These are phyloP conservation scores for Phtheirospermum japonicum DNA, from an alignment of 257 asterid genomes.

Conservation along the genomic window DNA sequence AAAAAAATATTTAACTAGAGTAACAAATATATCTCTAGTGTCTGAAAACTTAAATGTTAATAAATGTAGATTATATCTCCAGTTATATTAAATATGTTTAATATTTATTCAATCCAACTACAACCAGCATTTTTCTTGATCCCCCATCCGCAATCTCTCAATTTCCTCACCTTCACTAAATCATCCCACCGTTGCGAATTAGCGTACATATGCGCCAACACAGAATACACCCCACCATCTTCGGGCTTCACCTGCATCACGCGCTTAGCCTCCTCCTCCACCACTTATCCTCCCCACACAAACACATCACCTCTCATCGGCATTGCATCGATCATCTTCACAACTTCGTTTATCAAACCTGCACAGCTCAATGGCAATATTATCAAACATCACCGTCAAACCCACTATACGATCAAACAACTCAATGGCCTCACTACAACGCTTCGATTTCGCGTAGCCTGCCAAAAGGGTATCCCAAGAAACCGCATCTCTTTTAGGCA, in stretches of 20 bases:
- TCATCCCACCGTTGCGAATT: conserved; percentile 74
- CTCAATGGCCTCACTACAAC: conserved; percentile 50
- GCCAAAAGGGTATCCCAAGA: conserved; percentile 80
- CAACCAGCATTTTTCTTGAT: conserved; percentile 70
- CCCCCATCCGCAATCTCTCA: conserved; percentile 50
- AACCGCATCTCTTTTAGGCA: conserved; percentile 60
- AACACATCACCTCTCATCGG: conserved; percentile 75
- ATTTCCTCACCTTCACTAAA: conserved; percentile 55
- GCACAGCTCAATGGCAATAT: conserved; percentile 71
- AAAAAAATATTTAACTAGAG: no score
- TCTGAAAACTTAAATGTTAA: no score
- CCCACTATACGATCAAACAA: conserved; percentile 56
- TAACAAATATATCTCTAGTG: no score
- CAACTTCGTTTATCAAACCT: conserved; percentile 69
- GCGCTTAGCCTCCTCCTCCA: conserved; percentile 61
- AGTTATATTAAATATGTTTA: no score
- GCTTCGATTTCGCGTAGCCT: conserved; percentile 60
- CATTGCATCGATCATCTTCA: conserved; percentile 62
- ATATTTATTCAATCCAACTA: conserved; percentile 66
- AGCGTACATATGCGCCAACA: conserved; percentile 69
- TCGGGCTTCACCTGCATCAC: conserved; percentile 75
- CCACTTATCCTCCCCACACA: conserved; percentile 81
- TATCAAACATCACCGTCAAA: conserved; percentile 40
- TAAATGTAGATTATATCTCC: no score
- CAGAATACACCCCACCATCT: conserved; percentile 77